Evolutionary conservation across 768 basidiomycete species (phyloP).

Genomic region (Calocybe gangraenosa): DNA sequence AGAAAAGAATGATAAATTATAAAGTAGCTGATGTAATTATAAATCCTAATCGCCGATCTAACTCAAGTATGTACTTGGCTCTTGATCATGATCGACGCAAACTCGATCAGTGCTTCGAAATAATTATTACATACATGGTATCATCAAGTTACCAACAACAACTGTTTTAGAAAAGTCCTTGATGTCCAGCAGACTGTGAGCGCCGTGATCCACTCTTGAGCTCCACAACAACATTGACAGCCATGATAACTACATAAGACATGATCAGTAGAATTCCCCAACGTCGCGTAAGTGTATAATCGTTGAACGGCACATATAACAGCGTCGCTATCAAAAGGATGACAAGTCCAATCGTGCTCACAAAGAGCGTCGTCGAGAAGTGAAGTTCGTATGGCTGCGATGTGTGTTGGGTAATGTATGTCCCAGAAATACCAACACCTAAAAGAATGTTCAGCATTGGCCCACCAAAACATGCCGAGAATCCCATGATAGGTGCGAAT

Average conservation of each 20-base stretch:
- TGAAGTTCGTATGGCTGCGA: constrained; percentile 63
- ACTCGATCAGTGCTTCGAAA: too few species aligned
- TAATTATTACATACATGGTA: too few species aligned
- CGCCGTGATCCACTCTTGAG: constrained; percentile 29
- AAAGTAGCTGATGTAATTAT: too few species aligned
- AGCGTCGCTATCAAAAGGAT: constrained; percentile 70
- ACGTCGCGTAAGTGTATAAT: constrained; percentile 68
- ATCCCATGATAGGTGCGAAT: constrained; percentile 92
- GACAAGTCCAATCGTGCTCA: constrained; percentile 82
- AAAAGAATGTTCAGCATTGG: constrained; percentile 91
- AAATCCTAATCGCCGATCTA: neutral
- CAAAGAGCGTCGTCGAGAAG: constrained; percentile 80
- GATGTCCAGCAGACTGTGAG: neutral
- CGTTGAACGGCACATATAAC: constrained; percentile 81
- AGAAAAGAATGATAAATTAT: constrained; percentile 10
- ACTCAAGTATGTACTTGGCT: too few species aligned
- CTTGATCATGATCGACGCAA: too few species aligned
- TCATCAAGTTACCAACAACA: too few species aligned
- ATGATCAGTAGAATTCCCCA: constrained; percentile 83
- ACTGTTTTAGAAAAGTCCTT: too few species aligned
- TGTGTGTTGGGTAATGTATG: constrained; percentile 72
- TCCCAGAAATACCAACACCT: constrained; percentile 89
- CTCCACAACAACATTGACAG: constrained; percentile 76
- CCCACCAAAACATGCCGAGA: constrained; percentile 92
- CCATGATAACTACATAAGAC: constrained; percentile 75